phyloP scores from a whole-genome alignment of 805 yeast species.

The Cyberlindnera misumaiensis region DNA sequence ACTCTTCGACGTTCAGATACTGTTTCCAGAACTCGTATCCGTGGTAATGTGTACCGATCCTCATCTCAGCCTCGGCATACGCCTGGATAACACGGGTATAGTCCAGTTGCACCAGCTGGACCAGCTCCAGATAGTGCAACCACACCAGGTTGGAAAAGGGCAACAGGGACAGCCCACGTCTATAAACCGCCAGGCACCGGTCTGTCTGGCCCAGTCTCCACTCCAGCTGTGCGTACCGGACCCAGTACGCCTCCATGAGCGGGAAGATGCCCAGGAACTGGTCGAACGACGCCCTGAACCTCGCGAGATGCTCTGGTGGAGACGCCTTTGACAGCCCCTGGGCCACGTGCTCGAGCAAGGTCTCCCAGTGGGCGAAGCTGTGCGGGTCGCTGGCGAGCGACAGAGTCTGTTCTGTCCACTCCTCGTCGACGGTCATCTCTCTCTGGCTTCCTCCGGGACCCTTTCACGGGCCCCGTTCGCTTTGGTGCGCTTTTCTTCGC shows the following conservation, averaged over 20 bases:
- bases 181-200: conserved; percentile 30
- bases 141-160: conserved; percentile 45
- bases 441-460: not conserved
- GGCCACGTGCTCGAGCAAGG: conserved; percentile 28
- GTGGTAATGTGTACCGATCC: conserved; percentile 47
- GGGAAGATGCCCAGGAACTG: conserved; percentile 44
- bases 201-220: conserved; percentile 37
- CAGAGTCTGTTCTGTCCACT: conserved; percentile 14
- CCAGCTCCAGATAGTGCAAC: conserved; percentile 40
- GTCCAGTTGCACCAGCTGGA: conserved; percentile 21
- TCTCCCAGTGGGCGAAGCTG: conserved; percentile 31
- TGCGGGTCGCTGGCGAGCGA: conserved; percentile 27
- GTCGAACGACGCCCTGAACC: conserved; percentile 34
- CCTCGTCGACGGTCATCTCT: conserved; percentile 4
- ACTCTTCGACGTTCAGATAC: conserved; percentile 39
- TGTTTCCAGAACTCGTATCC: conserved; percentile 43
- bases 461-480: not conserved
- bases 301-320: conserved; percentile 22
- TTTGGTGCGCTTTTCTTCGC: too few species aligned
- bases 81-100: conserved; percentile 27
- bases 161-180: conserved; percentile 31
- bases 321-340: conserved; percentile 31
- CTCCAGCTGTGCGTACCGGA: conserved; percentile 44
- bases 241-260: conserved; percentile 47
- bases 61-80: conserved; percentile 41